Base-by-base conservation (phyloP, 257 asterid species). In the Scutellaria baicalensis region DNA sequence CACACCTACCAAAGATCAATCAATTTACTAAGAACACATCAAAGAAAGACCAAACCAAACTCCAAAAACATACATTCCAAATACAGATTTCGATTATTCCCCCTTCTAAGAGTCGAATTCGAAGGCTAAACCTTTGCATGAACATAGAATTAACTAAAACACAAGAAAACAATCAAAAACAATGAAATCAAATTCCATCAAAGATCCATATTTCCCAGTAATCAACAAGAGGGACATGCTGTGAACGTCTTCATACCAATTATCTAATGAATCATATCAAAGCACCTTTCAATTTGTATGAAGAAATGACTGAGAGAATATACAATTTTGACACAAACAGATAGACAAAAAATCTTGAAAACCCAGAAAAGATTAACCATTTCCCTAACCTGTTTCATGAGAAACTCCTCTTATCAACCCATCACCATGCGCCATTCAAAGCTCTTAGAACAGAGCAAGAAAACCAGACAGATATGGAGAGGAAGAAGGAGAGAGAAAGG, bases 401-500 rank as follows among this genome's bases (percentile, higher is more conserved):
- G 85, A 76, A 60, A 50, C 77, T 60, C 79, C 82, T 73, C 82
- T 79, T 38, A 65, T 50, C 39, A 51, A 60, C 40, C 75, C 78
- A 69, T 79, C 87, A 73, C 58, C 84, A 71, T 71, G 76, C 79
- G 88, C 92, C 89, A 86, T 84, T 47, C 59, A 76, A 61, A 73
- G 72, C 74, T 61, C 74, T 35, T 27, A 12, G 49, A 43, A 64
- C 27, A 65, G 45, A 76, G 50, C 10, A 68, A 65, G 48, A 51
- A 49, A 33, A 38, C 47, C 40, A 38, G 47, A 65, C 47, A 39
- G 9, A 16, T 17, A 13, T 20, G 33, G 16, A 55, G 56, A 45
- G 51, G 17, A 20, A 65, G 13, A 51, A 36, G 17, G 40, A 56
- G 2, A 42, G 50, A 35, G 43, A 52, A 10, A 16, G 7, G 56